Evolutionary conservation across 768 basidiomycete genomes (phyloP).

Genomic region (Leccinum broughii): DNA sequence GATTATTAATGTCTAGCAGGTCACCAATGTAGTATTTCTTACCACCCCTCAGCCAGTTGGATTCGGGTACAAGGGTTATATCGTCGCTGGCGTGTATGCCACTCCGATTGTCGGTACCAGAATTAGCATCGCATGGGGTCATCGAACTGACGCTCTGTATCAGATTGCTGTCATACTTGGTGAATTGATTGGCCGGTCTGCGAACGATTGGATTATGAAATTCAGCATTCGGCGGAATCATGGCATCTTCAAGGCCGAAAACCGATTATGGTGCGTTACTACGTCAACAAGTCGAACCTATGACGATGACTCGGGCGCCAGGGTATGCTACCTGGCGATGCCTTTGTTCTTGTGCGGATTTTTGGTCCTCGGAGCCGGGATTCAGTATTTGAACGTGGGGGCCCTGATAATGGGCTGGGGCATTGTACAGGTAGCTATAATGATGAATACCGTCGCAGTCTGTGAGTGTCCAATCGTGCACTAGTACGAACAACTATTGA

Average conservation of each 20-base stretch:
- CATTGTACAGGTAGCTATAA: constrained; percentile 36
- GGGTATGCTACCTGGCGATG: constrained; percentile 41
- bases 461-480: constrained; percentile 27
- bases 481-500: background rate
- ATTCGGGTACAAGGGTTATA: constrained; percentile 44
- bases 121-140: background rate
- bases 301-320: constrained; percentile 1
- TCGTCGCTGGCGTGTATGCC: constrained; percentile 43
- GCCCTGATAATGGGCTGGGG: constrained; percentile 46
- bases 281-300: background rate
- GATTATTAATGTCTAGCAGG: constrained; percentile 27
- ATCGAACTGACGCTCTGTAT: background rate
- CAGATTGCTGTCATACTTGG: constrained; percentile 53
- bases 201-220: constrained; percentile 52
- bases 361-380: constrained; percentile 40
- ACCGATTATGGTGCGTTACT: constrained; percentile 37
- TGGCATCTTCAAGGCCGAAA: constrained; percentile 58
- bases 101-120: constrained; percentile 42
- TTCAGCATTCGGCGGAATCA: constrained; percentile 42
- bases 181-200: constrained; percentile 50
- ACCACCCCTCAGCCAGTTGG: constrained; percentile 46
- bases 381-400: constrained; percentile 33
- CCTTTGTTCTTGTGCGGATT: constrained; percentile 44
- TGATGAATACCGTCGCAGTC: constrained; percentile 42
- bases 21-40: constrained; percentile 56